phyloP scores from a whole-genome alignment of 2,329 filamentous ascomycete genomes.

The Cercospora sojina region DNA sequence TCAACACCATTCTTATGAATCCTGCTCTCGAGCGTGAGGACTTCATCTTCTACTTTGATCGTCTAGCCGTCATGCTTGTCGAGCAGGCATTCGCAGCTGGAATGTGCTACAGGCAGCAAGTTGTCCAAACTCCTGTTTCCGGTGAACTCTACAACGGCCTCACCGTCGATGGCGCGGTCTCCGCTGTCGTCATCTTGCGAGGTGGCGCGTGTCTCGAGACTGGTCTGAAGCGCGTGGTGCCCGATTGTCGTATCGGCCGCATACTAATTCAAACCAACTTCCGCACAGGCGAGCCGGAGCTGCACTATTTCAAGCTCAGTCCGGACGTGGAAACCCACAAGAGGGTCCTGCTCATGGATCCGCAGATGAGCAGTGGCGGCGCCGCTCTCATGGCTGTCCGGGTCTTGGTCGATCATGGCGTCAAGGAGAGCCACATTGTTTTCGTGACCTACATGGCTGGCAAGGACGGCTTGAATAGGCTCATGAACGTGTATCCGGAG shows the following conservation, averaged over 20 bases:
- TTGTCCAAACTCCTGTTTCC: slow-evolving; percentile 66
- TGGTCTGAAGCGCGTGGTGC: slow-evolving; percentile 83
- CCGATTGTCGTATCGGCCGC: slow-evolving; percentile 85
- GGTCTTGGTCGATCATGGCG: slow-evolving; percentile 92
- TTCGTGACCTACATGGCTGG: slow-evolving; percentile 92
- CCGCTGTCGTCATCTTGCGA: slow-evolving; percentile 82
- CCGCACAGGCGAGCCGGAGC: slow-evolving; percentile 82
- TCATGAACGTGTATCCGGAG: slow-evolving; percentile 85
- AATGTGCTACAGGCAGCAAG: slow-evolving; percentile 63
- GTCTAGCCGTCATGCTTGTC: slow-evolving; percentile 78
- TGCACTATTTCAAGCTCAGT: slow-evolving; percentile 84
- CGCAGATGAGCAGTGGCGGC: slow-evolving; percentile 92
- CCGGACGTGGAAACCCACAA: slow-evolving; percentile 70
- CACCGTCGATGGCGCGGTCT: slow-evolving; percentile 66
- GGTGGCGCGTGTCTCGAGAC: slow-evolving; percentile 87
- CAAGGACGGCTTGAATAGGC: slow-evolving; percentile 74
- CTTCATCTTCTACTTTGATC: slow-evolving; percentile 97
- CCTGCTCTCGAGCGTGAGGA: slow-evolving; percentile 78
- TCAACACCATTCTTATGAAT: slow-evolving; percentile 87
- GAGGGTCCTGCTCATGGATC: slow-evolving; percentile 81
- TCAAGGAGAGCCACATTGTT: slow-evolving; percentile 78
- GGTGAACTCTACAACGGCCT: slow-evolving; percentile 71
- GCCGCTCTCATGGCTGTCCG: slow-evolving; percentile 89
- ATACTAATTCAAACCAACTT: slow-evolving; percentile 83
- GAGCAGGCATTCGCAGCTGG: slow-evolving; percentile 75